Evolutionary conservation across 176 grass and related monocot species (phyloP).

Genomic region (Phoenix dactylifera): DNA sequence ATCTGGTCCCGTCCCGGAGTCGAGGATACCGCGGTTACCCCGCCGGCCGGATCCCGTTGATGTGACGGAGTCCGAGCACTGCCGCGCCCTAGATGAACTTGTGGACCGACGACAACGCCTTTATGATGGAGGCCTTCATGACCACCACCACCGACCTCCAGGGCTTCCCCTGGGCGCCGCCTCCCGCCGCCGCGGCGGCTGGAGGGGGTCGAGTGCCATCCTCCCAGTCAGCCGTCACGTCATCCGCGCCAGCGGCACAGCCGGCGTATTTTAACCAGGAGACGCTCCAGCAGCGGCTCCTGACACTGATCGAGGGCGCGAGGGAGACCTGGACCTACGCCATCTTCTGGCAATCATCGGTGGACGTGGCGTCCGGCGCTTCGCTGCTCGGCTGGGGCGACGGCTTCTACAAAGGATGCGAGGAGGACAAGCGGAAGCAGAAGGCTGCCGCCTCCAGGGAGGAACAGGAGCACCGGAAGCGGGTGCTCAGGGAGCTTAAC

Average conservation of each 20-base stretch:
- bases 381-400: conserved; percentile 84
- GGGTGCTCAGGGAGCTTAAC: conserved; percentile 73
- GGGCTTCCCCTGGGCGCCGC: conserved; percentile 37
- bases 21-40: no score
- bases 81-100: conserved; percentile 43
- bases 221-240: no score
- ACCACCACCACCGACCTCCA: conserved; percentile 48
- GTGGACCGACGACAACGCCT: conserved; percentile 78
- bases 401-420: conserved; percentile 84
- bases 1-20: no score
- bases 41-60: no score
- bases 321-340: conserved; percentile 83
- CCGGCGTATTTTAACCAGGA: conserved; percentile 51
- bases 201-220: no score
- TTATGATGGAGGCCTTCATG: conserved; percentile 96
- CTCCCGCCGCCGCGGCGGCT: neutral
- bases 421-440: conserved; percentile 72
- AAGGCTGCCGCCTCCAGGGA: conserved; percentile 7
- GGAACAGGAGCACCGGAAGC: conserved; percentile 92
- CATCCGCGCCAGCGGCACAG: neutral
- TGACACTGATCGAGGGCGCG: conserved; percentile 63
- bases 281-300: conserved; percentile 77
- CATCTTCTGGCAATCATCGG: conserved; percentile 83
- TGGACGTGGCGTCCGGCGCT: conserved; percentile 37
- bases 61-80: no score